A percentile compares a stretch with the other conserved stretches of the same genome.
Conservation (phyloP, 2,329 filamentous ascomycete genomes). For the Dactylellina parvicollis region DNA sequence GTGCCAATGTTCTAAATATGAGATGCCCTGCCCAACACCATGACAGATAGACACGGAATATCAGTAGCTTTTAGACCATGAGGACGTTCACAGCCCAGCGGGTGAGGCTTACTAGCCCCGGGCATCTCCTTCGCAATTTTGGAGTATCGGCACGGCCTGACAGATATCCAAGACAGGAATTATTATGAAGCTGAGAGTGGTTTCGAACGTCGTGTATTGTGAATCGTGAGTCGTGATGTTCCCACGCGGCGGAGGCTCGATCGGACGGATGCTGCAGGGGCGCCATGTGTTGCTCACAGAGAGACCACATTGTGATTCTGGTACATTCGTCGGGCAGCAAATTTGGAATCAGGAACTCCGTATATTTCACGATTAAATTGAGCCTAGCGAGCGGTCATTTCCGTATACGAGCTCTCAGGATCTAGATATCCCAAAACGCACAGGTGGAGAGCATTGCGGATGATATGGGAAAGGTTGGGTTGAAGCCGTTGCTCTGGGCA, state of each 20-base stretch:
- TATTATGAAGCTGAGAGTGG: not conserved
- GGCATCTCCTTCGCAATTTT: conserved; percentile 42
- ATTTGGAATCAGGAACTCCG: not conserved
- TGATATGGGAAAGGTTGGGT: not conserved
- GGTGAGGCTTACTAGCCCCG: conserved; percentile 22
- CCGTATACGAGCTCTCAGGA: conserved; percentile 50
- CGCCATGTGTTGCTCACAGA: conserved; percentile 9
- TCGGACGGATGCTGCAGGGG: conserved; percentile 9
- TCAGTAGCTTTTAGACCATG: not conserved
- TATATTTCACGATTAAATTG: conserved; percentile 4
- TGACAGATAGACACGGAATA: conserved; percentile 17
- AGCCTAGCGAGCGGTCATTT: conserved; percentile 37
- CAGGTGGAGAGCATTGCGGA: not conserved
- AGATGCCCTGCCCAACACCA: conserved; percentile 16
- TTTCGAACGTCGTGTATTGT: conserved; percentile 10
- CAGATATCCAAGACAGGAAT: not conserved
- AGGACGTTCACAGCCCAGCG: conserved; percentile 31
- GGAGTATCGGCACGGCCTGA: conserved; percentile 17
- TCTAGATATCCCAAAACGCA: conserved; percentile 16
- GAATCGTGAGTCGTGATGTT: conserved; percentile 1
- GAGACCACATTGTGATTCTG: not conserved
- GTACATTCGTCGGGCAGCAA: not conserved
- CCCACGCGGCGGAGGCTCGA: conserved; percentile 4
- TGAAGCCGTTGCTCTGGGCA: not conserved
- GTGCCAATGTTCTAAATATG: conserved; percentile 44